A percentile compares a stretch with the other conserved stretches of the same genome.
Evolutionary conservation across 495 filamentous ascomycete species (phyloP).

Genomic region (Thermothielavioides terrestris): DNA sequence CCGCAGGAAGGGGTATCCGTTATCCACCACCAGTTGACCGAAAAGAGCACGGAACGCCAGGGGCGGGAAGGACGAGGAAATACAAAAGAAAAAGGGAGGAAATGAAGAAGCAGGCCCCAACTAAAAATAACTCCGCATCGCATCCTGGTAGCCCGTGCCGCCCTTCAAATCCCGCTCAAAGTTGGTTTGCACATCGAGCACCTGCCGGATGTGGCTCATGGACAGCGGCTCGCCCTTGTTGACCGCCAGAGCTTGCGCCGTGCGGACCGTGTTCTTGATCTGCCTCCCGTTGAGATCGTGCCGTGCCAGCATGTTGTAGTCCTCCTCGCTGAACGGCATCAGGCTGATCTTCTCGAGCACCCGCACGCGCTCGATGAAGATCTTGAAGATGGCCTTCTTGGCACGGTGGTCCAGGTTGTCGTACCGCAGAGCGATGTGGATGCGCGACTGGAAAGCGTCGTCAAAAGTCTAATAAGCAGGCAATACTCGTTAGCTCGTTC

Average conservation of each 20-base stretch:
- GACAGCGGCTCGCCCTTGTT: constrained; percentile 60
- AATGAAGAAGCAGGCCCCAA: too few relatives aligned
- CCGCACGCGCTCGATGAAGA: constrained; percentile 64
- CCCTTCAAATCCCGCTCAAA: constrained; percentile 73
- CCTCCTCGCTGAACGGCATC: constrained; percentile 56
- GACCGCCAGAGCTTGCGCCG: constrained; percentile 76
- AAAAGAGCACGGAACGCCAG: too few relatives aligned
- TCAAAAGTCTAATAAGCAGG: constrained; percentile 43
- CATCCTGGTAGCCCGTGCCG: constrained; percentile 53
- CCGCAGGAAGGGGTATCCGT: too few relatives aligned
- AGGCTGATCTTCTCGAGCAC: constrained; percentile 53
- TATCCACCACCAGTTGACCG: too few relatives aligned
- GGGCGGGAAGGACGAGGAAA: too few relatives aligned
- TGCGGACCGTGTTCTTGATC: constrained; percentile 89
- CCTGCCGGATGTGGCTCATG: constrained; percentile 76
- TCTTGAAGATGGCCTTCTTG: constrained; percentile 77
- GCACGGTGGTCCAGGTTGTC: constrained; percentile 67
- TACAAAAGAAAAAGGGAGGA: too few relatives aligned
- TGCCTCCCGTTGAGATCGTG: constrained; percentile 82
- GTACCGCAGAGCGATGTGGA: constrained; percentile 67
- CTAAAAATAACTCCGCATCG: constrained; percentile 49
- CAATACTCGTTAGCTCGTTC: background rate
- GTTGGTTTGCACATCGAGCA: constrained; percentile 71
- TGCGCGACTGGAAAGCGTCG: constrained; percentile 52
- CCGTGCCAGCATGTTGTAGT: constrained; percentile 57